Percentiles rank a stretch among this genome's conserved stretches.
These are phyloP conservation scores for Curvularia sp. DNA, from an alignment of 2,329 filamentous ascomycete species.

Conservation along the genomic window DNA sequence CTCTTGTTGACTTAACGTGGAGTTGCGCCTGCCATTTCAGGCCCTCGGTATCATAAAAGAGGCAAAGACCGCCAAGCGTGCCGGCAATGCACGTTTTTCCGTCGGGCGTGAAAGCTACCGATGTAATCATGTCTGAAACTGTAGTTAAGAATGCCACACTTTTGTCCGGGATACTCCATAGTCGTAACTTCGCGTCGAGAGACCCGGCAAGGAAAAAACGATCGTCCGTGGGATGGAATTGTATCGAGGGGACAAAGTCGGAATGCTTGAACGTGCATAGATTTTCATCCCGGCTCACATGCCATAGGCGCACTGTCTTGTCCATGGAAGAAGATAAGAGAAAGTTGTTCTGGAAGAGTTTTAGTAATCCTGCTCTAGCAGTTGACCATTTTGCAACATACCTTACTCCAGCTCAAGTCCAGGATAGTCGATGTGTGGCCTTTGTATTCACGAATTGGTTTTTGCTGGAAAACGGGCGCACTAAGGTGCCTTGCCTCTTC, in stretches of 20 bases:
- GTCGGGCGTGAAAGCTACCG: conserved; percentile 91
- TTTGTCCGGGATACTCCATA: conserved; percentile 98
- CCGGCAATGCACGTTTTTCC: conserved; percentile 90
- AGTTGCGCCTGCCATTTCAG: conserved; percentile 84
- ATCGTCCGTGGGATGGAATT: conserved; percentile 93
- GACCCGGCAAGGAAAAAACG: conserved; percentile 96
- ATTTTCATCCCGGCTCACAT: conserved; percentile 82
- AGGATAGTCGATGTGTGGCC: conserved; percentile 87
- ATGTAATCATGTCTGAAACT: conserved; percentile 86
- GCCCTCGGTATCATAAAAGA: conserved; percentile 92
- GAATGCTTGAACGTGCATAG: conserved; percentile 93
- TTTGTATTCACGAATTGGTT: conserved; percentile 78
- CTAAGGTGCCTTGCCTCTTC: conserved; percentile 71
- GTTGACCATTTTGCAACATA: conserved; percentile 31
- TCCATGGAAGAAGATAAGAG: conserved; percentile 96
- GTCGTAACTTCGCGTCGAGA: conserved; percentile 81
- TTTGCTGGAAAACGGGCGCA: conserved; percentile 86
- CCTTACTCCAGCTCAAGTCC: conserved; percentile 95
- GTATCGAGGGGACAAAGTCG: conserved; percentile 92
- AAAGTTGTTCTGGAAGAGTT: conserved; percentile 76
- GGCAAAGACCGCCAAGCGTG: conserved; percentile 81
- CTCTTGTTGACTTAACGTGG: conserved; percentile 89
- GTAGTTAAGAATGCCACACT: conserved; percentile 82
- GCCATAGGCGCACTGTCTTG: conserved; percentile 94
- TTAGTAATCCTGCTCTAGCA: not conserved